A percentile compares a stretch with the other conserved stretches of the same genome.
These are phyloP conservation scores for Phytophthora podocarpi DNA, from an alignment of 352 stramenopile species.

Conservation along the genomic window DNA sequence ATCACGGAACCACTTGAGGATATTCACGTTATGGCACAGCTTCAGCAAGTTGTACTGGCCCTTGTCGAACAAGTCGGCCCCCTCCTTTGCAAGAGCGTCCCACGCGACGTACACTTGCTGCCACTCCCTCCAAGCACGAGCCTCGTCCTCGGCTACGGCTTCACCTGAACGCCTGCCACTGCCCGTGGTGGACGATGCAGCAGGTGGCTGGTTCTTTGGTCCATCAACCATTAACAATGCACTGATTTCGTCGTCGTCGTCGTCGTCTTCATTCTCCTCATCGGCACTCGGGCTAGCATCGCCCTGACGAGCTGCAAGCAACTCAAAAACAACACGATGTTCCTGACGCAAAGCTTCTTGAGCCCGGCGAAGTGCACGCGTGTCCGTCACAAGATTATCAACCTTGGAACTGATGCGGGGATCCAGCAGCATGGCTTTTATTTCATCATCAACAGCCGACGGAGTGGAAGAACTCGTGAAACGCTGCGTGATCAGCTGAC, in stretches of 20 bases:
- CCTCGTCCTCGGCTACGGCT: conserved; percentile 26
- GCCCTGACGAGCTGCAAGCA: conserved; percentile 18
- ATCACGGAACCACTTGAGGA: conserved; percentile 46
- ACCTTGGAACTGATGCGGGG: conserved; percentile 44
- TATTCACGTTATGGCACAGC: conserved; percentile 46
- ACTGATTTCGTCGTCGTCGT: conserved; percentile 40
- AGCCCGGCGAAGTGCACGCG: conserved; percentile 21
- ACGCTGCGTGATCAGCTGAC: conserved; percentile 16
- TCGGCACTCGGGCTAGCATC: not conserved
- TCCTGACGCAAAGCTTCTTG: conserved; percentile 39
- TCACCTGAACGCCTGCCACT: conserved; percentile 20
- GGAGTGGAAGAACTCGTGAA: conserved; percentile 22
- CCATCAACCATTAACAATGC: conserved; percentile 44
- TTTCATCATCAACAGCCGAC: conserved; percentile 23
- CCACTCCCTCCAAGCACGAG: conserved; percentile 42
- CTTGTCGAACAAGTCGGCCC: conserved; percentile 41
- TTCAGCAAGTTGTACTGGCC: conserved; percentile 50
- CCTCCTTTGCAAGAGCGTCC: conserved; percentile 32
- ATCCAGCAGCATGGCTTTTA: conserved; percentile 50
- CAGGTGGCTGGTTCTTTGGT: conserved; percentile 34
- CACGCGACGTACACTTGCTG: conserved; percentile 41
- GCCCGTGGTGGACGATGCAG: conserved; percentile 12
- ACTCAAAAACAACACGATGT: conserved; percentile 37
- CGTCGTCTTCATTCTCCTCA: conserved; percentile 19
- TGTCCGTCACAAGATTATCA: conserved; percentile 29